phyloP scores from a whole-genome alignment of 2,329 filamentous ascomycete species.

The Cytospora piceae region DNA sequence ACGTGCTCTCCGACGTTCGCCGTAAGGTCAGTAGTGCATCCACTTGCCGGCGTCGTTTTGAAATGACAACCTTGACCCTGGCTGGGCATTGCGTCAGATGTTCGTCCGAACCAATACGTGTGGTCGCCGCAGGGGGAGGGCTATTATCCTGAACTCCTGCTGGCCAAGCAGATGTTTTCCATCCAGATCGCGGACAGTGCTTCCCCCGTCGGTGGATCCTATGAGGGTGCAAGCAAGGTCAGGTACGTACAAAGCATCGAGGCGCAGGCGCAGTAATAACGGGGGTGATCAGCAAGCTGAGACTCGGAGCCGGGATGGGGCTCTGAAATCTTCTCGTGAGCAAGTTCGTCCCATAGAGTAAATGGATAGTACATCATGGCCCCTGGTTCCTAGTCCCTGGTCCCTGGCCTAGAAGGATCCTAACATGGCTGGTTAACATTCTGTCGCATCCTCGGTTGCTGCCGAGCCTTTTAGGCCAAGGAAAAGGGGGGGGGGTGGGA shows the following conservation, averaged over 20 bases:
- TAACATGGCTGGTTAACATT: neutral
- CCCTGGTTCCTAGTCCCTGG: too few species aligned
- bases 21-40: conserved; percentile 30
- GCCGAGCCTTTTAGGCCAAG: neutral
- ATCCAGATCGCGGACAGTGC: conserved; percentile 11
- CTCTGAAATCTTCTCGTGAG: conserved; percentile 43
- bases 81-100: conserved; percentile 46
- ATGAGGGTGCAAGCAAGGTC: conserved; percentile 21
- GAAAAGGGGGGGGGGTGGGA: neutral
- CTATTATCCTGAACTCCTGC: conserved; percentile 33
- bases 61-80: conserved; percentile 38
- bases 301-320: conserved; percentile 46
- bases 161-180: conserved; percentile 33
- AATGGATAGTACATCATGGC: neutral
- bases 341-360: conserved; percentile 15
- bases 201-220: conserved; percentile 17
- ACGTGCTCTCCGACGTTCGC: conserved; percentile 27
- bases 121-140: conserved; percentile 41
- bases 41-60: conserved; percentile 36
- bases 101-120: conserved; percentile 44
- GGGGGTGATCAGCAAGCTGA: conserved; percentile 47
- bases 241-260: conserved; percentile 32
- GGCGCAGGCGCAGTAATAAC: conserved; percentile 35
- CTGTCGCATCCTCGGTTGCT: conserved; percentile 4
- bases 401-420: neutral